Evolutionary conservation across 2,329 filamentous ascomycete species (phyloP).

Genomic region (Fusarium sp.): DNA sequence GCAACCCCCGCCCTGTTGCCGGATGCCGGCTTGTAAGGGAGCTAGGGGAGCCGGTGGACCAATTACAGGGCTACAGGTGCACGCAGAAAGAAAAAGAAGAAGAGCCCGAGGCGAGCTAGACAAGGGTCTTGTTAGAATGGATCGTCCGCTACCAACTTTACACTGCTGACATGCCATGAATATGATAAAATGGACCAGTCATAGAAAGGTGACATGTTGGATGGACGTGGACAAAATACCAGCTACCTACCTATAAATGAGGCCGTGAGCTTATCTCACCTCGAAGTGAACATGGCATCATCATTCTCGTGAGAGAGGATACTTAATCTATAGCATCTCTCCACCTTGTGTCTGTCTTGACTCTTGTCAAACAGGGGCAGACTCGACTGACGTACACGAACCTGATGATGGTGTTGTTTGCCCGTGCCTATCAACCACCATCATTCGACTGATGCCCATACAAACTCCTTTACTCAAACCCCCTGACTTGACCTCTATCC

Average conservation of each 20-base stretch:
- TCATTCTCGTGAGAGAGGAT: conserved; percentile 2
- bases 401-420: conserved; percentile 38
- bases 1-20: conserved; percentile 9
- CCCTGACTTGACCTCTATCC: not conserved
- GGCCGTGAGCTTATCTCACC: not conserved
- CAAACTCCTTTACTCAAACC: not conserved
- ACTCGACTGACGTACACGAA: conserved; percentile 1
- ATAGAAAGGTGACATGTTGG: not conserved
- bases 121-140: conserved; percentile 8
- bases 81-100: conserved; percentile 10
- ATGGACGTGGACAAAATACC: conserved; percentile 1
- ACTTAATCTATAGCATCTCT: not conserved
- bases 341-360: not conserved
- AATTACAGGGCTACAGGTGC: conserved; percentile 5
- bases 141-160: conserved; percentile 25
- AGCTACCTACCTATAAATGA: not conserved
- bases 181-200: conserved; percentile 14
- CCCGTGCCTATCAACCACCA: conserved; percentile 23
- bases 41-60: not conserved
- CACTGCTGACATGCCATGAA: conserved; percentile 12
- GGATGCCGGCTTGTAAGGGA: conserved; percentile 19
- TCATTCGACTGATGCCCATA: conserved; percentile 19
- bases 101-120: conserved; percentile 6
- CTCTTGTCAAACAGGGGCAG: not conserved
- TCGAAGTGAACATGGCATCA: not conserved